Percentiles rank a stretch among this genome's conserved stretches.
These are phyloP conservation scores for Tubosaeta sp. DNA, from an alignment of 768 basidiomycete species.

Conservation along the genomic window DNA sequence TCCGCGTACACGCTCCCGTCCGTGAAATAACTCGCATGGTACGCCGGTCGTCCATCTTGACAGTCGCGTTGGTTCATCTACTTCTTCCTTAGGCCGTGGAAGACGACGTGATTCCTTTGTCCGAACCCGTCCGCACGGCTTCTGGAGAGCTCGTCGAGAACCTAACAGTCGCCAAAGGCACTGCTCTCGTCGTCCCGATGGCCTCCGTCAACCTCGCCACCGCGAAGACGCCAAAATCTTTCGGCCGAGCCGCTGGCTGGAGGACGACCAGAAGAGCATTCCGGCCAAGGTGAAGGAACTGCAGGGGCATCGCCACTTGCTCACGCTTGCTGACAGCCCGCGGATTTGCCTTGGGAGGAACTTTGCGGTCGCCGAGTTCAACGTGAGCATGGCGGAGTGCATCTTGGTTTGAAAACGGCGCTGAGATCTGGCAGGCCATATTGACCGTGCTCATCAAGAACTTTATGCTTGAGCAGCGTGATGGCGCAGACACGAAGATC, in stretches of 20 bases:
- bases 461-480: constrained; percentile 34
- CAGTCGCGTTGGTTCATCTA: not conserved
- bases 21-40: constrained; percentile 15
- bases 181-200: constrained; percentile 40
- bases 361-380: constrained; percentile 42
- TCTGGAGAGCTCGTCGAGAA: constrained; percentile 37
- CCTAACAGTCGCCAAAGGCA: constrained; percentile 46
- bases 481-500: constrained; percentile 33
- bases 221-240: constrained; percentile 52
- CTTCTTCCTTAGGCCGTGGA: constrained; percentile 36
- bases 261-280: constrained; percentile 20
- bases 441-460: constrained; percentile 40
- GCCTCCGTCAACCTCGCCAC: constrained; percentile 45
- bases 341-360: constrained; percentile 46
- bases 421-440: constrained; percentile 30
- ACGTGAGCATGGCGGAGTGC: constrained; percentile 15
- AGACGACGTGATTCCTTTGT: constrained; percentile 59
- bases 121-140: constrained; percentile 41
- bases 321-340: constrained; percentile 51
- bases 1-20: constrained; percentile 43
- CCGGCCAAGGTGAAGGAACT: constrained; percentile 35
- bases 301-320: constrained; percentile 46
- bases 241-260: constrained; percentile 62
- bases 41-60: not conserved
- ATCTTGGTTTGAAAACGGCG: too few relatives aligned